phyloP scores from a whole-genome alignment of 345 rosid genomes.

The Rubroshorea leprosula region DNA sequence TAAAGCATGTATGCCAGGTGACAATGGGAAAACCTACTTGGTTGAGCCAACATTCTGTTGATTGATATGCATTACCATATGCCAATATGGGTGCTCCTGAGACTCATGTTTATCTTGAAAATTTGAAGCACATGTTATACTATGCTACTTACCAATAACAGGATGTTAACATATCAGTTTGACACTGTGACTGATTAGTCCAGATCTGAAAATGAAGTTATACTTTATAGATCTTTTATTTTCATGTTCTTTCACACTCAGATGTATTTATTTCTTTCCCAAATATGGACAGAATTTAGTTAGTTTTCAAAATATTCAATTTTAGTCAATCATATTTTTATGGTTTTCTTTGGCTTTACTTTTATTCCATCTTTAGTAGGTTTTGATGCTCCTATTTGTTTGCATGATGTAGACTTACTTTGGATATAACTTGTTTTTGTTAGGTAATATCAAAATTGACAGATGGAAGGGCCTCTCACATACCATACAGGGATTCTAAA shows the following conservation, averaged over 20 bases:
- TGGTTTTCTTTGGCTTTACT: neutral
- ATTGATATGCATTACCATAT: too few species aligned
- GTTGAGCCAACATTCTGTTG: too few species aligned
- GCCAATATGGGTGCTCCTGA: too few species aligned
- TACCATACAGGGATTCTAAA: slow-evolving; percentile 99
- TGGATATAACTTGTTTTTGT: slow-evolving; percentile 11
- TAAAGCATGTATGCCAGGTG: too few species aligned
- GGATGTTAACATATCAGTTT: too few species aligned
- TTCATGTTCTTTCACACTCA: neutral
- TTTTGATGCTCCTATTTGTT: too few species aligned
- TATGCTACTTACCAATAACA: too few species aligned
- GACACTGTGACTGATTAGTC: neutral
- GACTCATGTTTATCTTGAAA: too few species aligned
- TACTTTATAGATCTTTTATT: neutral
- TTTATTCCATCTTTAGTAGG: neutral
- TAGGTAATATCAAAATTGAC: slow-evolving; percentile 98
- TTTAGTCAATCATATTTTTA: too few species aligned
- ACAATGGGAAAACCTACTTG: too few species aligned
- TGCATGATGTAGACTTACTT: slow-evolving; percentile 15
- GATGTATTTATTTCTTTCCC: neutral
- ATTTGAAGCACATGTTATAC: too few species aligned
- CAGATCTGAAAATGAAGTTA: neutral
- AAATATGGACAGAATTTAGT: neutral
- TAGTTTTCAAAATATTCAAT: neutral
- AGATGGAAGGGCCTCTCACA: slow-evolving; percentile 78